phyloP scores from a whole-genome alignment of 2,329 filamentous ascomycete species.

The Chaetomiaceae sp. region DNA sequence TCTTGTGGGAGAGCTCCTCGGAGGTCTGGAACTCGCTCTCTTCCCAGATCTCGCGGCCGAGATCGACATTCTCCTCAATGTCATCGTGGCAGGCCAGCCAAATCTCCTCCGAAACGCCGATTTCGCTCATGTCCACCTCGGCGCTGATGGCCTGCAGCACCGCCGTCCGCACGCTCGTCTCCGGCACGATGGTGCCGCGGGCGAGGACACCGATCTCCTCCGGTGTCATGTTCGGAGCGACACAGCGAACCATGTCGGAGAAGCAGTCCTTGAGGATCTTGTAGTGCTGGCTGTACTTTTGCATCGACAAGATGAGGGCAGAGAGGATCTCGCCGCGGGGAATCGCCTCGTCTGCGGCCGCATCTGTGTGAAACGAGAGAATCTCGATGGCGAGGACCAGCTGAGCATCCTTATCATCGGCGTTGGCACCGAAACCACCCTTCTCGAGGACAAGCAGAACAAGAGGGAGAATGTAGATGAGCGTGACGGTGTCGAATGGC shows the following conservation, averaged over 20 bases:
- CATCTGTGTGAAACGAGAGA: constrained; percentile 79
- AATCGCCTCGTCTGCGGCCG: constrained; percentile 68
- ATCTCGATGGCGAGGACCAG: constrained; percentile 85
- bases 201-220: constrained; percentile 74
- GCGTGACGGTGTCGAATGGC: constrained; percentile 83
- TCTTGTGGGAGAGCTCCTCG: constrained; percentile 58
- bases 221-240: constrained; percentile 73
- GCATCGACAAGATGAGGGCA: constrained; percentile 75
- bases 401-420: constrained; percentile 84
- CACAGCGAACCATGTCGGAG: constrained; percentile 75
- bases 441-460: constrained; percentile 72
- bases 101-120: constrained; percentile 81
- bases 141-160: constrained; percentile 85
- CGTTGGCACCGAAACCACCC: constrained; percentile 67
- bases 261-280: constrained; percentile 92
- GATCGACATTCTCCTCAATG: constrained; percentile 76
- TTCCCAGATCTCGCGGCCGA: constrained; percentile 89
- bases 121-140: constrained; percentile 86
- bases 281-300: constrained; percentile 86
- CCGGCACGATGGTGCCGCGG: constrained; percentile 71
- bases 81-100: constrained; percentile 94
- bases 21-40: constrained; percentile 76
- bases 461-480: constrained; percentile 83
- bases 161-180: constrained; percentile 75
- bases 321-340: constrained; percentile 71